These are phyloP conservation scores for Verbena officinalis DNA, from an alignment of 257 asterid species.

Conservation along the genomic window DNA sequence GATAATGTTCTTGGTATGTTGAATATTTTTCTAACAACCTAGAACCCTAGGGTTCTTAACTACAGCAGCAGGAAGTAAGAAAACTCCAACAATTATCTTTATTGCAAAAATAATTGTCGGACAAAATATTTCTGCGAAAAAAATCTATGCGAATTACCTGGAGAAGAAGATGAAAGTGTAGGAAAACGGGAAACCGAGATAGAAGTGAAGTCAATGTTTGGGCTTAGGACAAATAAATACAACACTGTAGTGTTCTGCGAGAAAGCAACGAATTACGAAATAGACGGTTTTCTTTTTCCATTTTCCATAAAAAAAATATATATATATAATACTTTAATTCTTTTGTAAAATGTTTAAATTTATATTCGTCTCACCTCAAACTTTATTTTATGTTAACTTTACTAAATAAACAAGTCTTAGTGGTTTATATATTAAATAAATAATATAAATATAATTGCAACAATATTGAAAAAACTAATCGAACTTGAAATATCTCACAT, in stretches of 20 bases:
- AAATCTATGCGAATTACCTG: background rate
- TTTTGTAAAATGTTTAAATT: no score
- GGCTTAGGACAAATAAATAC: background rate
- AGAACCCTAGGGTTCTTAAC: slow-evolving; percentile 1
- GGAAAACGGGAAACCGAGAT: background rate
- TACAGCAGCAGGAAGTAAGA: background rate
- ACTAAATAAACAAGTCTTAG: no score
- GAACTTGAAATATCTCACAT: no score
- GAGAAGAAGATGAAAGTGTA: background rate
- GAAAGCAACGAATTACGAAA: background rate
- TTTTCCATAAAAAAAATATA: no score
- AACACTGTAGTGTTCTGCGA: no score
- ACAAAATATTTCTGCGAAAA: background rate
- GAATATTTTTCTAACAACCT: background rate
- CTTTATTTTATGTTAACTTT: no score
- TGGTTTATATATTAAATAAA: no score
- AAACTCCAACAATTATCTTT: background rate
- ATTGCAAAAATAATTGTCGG: background rate
- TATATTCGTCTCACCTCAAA: no score
- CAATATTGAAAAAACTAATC: no score
- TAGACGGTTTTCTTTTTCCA: no score
- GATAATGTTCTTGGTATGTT: slow-evolving; percentile 7
- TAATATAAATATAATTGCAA: no score
- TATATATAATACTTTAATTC: no score
- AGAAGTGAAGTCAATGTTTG: background rate